Conservation (phyloP, 805 yeast species). For the Tetrapisispora iriomotensis region DNA sequence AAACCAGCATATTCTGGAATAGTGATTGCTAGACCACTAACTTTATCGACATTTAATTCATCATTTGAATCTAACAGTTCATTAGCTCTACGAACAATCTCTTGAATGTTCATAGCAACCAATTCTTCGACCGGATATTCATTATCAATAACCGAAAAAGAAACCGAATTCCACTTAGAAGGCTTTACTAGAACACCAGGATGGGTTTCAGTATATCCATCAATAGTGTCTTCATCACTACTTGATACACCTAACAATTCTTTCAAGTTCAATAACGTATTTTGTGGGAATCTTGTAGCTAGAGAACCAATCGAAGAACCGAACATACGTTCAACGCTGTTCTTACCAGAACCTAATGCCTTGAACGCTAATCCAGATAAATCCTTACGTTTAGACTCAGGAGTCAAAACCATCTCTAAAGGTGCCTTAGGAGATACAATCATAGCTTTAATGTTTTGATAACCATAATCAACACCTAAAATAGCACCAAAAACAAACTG, state of each 20-base stretch:
- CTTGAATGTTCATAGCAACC: slow-evolving; percentile 70
- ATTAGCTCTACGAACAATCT: slow-evolving; percentile 57
- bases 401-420: slow-evolving; percentile 78
- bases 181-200: slow-evolving; percentile 47
- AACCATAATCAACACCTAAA: slow-evolving; percentile 83
- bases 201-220: slow-evolving; percentile 42
- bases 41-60: slow-evolving; percentile 35
- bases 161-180: slow-evolving; percentile 43
- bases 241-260: slow-evolving; percentile 54
- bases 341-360: slow-evolving; percentile 22
- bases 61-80: slow-evolving; percentile 45
- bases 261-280: slow-evolving; percentile 60
- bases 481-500: slow-evolving; percentile 42
- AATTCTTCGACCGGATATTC: slow-evolving; percentile 63
- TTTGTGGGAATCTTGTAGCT: slow-evolving; percentile 63
- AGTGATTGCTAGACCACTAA: slow-evolving; percentile 58
- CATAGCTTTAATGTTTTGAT: slow-evolving; percentile 77
- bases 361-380: slow-evolving; percentile 66
- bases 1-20: slow-evolving; percentile 65
- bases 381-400: slow-evolving; percentile 88
- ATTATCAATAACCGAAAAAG: slow-evolving; percentile 42
- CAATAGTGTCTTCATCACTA: slow-evolving; percentile 37
- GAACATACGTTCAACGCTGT: slow-evolving; percentile 57
- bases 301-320: slow-evolving; percentile 68
- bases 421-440: slow-evolving; percentile 86